Base-by-base conservation (phyloP, 495 filamentous ascomycete genomes). In the Echria macrotheca region DNA sequence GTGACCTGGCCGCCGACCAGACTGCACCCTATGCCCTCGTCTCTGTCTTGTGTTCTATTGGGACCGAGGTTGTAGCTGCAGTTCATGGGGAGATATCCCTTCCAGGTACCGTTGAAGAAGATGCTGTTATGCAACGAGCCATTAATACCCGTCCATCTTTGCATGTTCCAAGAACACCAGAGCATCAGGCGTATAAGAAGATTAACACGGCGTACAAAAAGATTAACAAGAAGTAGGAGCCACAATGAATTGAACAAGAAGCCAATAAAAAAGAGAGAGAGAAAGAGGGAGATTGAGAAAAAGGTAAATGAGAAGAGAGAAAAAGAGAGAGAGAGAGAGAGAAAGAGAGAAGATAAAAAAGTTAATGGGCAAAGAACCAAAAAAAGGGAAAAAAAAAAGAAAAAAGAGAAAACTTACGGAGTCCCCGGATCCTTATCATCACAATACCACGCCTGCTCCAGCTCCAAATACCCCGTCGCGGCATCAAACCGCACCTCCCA, bases 91-190 rank as follows among this genome's bases (percentile, higher is more conserved):
- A 39, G 3, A 14, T 39, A 31, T 12, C 28, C 28, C 6, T 49
- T 38, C 5, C 23, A 38, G 17, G 40, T 35, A 14, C 3, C 21
- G 36, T 1, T n/a, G 1, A 31, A 31, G 7, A 31, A 6, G 12
- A 31, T 58, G 9, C 58, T 88, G 85, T 12, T n/a, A n/a, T 6
- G 6, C 28, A 31, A 12, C 12, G 7, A 31, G 28, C 28, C 28
- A 6, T 31, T 12, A 31, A 6, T 31, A 6, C 28, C 6, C 28
- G 12, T 31, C 28, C n/a, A n/a, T n/a, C n/a, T n/a, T n/a, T n/a
- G n/a, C n/a, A n/a, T n/a, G n/a, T n/a, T n/a, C n/a, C n/a, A n/a
- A n/a, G n/a, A n/a, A n/a, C n/a, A n/a, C n/a, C n/a, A n/a, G n/a
- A n/a, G n/a, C n/a, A n/a, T n/a, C n/a, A n/a, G n/a, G n/a, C n/a